phyloP scores from a whole-genome alignment of 495 filamentous ascomycete species.

The Daldinia grandis region DNA sequence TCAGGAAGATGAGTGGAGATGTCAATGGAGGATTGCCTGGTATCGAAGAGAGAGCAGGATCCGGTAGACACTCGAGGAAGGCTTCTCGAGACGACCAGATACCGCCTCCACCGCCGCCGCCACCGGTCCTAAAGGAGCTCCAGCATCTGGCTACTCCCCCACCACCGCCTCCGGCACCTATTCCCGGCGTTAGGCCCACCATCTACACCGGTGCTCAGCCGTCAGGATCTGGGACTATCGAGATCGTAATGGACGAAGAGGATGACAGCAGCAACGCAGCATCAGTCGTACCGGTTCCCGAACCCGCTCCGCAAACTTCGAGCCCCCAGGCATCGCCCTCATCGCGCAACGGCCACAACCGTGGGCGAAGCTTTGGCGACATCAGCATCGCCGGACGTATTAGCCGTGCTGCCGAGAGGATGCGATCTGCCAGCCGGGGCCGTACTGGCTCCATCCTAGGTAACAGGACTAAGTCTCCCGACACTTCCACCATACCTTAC shows the following conservation, averaged over 20 bases:
- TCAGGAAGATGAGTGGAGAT: conserved; percentile 52
- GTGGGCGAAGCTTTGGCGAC: conserved; percentile 73
- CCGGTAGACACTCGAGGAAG: conserved; percentile 48
- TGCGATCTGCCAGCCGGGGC: conserved; percentile 72
- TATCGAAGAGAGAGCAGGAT: conserved; percentile 73
- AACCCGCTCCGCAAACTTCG: conserved; percentile 10
- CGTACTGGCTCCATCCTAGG: conserved; percentile 47
- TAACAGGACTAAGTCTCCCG: conserved; percentile 53
- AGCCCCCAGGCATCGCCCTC: conserved; percentile 14
- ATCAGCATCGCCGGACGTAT: conserved; percentile 69
- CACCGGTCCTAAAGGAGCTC: conserved; percentile 79
- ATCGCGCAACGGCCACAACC: conserved; percentile 64
- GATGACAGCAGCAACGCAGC: conserved; percentile 49
- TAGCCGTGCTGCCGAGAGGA: conserved; percentile 71
- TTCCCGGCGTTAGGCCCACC: conserved; percentile 47
- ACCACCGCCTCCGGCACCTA: conserved; percentile 71
- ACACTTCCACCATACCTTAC: conserved; percentile 58
- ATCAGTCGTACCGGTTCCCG: background rate
- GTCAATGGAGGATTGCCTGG: conserved; percentile 42
- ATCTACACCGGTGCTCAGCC: conserved; percentile 50
- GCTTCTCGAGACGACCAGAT: conserved; percentile 54
- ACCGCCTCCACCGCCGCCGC: conserved; percentile 60
- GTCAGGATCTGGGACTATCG: conserved; percentile 71
- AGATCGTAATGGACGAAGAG: conserved; percentile 78
- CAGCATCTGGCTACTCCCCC: conserved; percentile 78